These are phyloP conservation scores for Mycena vitilis DNA, from an alignment of 768 basidiomycete genomes.

Conservation along the genomic window DNA sequence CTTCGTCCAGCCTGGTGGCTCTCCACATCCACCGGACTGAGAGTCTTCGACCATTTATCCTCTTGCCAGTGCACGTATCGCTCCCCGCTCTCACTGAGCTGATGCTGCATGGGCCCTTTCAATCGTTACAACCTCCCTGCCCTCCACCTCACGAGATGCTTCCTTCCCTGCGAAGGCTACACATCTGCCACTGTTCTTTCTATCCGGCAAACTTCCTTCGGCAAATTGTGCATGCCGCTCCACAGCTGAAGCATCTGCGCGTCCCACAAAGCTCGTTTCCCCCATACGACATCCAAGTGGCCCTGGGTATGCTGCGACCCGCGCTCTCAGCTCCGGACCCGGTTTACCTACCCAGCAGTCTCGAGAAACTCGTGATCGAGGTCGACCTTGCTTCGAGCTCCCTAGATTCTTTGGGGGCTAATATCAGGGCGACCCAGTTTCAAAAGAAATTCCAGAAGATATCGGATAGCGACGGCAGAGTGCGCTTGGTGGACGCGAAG, in stretches of 20 bases:
- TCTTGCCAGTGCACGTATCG: conserved; percentile 3
- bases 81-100: conserved; percentile 20
- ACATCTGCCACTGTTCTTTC: conserved; percentile 9
- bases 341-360: conserved; percentile 4
- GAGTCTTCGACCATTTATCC: neutral
- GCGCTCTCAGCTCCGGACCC: neutral
- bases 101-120: conserved; percentile 18
- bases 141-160: neutral
- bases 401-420: neutral
- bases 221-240: conserved; percentile 7
- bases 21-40: conserved; percentile 18
- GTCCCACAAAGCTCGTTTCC: conserved; percentile 21
- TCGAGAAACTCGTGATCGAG: conserved; percentile 7
- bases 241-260: conserved; percentile 13
- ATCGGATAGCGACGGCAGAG: neutral
- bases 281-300: conserved; percentile 7
- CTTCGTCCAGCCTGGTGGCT: conserved; percentile 6
- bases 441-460: neutral
- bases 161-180: conserved; percentile 17
- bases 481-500: neutral
- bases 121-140: neutral
- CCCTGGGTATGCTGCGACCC: conserved; percentile 4
- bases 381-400: neutral
- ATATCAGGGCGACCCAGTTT: neutral
- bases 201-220: conserved; percentile 10